phyloP scores from a whole-genome alignment of 352 stramenopile genomes.

The Phytophthora capsici region DNA sequence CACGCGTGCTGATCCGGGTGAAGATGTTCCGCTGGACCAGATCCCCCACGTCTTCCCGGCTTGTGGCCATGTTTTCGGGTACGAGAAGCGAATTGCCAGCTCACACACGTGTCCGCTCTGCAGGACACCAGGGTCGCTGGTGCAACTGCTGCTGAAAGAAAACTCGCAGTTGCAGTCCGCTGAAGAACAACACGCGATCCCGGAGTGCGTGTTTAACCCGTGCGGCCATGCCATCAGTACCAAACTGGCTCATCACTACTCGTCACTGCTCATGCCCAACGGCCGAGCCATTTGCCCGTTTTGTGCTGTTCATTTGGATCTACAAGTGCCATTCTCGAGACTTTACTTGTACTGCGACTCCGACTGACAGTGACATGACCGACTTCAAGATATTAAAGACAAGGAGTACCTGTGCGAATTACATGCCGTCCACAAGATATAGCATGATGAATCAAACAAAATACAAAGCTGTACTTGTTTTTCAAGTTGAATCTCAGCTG shows the following conservation, averaged over 20 bases:
- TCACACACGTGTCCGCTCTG: constrained; percentile 73
- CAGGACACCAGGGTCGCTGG: constrained; percentile 63
- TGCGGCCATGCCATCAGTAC: constrained; percentile 81
- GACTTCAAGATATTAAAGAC: not conserved
- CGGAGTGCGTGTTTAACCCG: constrained; percentile 84
- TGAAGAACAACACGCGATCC: constrained; percentile 63
- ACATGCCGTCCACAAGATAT: no score
- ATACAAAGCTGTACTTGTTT: no score
- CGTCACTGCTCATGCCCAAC: constrained; percentile 72
- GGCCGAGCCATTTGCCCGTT: constrained; percentile 83
- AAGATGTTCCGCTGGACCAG: constrained; percentile 58
- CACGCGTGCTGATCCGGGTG: constrained; percentile 37
- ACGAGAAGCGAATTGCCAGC: constrained; percentile 68
- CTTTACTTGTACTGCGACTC: constrained; percentile 80
- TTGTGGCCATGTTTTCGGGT: constrained; percentile 85
- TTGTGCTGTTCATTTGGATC: constrained; percentile 75
- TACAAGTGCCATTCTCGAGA: constrained; percentile 66
- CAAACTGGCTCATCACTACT: constrained; percentile 69
- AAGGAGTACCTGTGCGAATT: no score
- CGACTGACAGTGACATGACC: constrained; percentile 33
- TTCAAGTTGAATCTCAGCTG: no score
- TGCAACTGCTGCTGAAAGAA: constrained; percentile 76
- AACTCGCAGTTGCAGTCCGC: constrained; percentile 74
- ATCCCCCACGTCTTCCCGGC: constrained; percentile 78
- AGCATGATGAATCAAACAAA: no score